These are phyloP conservation scores for Melaleuca quinquenervia DNA, from an alignment of 345 rosid species.

Conservation along the genomic window DNA sequence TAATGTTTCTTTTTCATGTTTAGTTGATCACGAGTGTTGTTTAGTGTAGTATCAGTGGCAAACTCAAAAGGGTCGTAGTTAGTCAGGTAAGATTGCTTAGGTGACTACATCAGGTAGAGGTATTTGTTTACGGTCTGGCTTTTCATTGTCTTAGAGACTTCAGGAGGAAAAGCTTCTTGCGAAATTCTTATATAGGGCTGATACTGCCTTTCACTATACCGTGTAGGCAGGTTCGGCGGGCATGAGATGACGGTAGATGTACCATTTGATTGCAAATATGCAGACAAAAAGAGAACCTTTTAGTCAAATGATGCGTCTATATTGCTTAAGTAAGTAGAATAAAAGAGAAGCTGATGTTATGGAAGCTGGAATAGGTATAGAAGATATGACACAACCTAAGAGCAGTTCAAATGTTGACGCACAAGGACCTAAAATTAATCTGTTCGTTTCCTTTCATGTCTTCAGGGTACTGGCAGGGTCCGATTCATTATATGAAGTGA, in stretches of 20 bases:
- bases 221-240: neutral
- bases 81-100: neutral
- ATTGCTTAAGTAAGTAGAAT: neutral
- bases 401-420: neutral
- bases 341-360: neutral
- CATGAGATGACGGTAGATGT: neutral
- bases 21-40: neutral
- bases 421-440: neutral
- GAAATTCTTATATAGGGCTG: neutral
- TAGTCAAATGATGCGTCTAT: neutral
- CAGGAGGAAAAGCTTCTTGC: neutral
- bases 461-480: neutral
- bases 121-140: neutral
- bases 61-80: neutral
- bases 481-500: neutral
- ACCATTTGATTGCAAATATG: neutral
- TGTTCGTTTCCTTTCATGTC: neutral
- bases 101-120: neutral
- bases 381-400: neutral
- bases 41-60: neutral
- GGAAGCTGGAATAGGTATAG: neutral
- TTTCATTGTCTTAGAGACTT: neutral
- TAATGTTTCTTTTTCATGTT: neutral
- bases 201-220: neutral
- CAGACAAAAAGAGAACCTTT: neutral